Base-by-base conservation (phyloP, 1,284 basidiomycete genomes). In the Sutorius eximius region DNA sequence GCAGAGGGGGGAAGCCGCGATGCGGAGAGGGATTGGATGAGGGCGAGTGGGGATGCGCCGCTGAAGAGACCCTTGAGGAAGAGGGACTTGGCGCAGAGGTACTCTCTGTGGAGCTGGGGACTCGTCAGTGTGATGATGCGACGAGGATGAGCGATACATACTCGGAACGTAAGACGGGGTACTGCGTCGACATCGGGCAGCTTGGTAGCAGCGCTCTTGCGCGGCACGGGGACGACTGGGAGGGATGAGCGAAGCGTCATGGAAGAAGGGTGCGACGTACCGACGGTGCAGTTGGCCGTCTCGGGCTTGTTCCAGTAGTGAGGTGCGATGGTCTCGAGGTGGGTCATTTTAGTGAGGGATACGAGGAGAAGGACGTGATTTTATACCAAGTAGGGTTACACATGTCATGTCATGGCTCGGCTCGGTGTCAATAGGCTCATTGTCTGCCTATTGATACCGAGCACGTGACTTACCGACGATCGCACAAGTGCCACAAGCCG, bases 201-300 rank as follows among this genome's bases (percentile, higher is more conserved):
- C 9, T 24, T 3, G 24, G 24, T 27, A 27, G 24, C 24, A 27
- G 24, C 24, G 5, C 24, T 27, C 24, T 27, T 27, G 42, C 2
- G 69, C 44, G 78, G 79, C 45, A 82, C 70, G 24, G 82, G 82
- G 55, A 84, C 72, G 64, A 82, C 83, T 83, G 40, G 53, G 1
- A 20, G 8, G 5, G 9, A 15, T 6, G 1, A 5, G 24, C 24
- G 5, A 6, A 27, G 24, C 5, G 24, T 27, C 24, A 5, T 27
- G 36, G 33, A 8, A 12, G 5, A 3, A 6, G 3, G 37, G 29
- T n/a, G 40, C 2, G 1, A 33, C 84, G 55, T 63, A 88, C 89
- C 77, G 57, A 90, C 78, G 43, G 89, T 86, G 71, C 86, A 89
- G 70, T 90, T 85, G 20, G 89, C 79, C 1, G 84, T 86, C 62